Evolutionary conservation across 2,329 filamentous ascomycete species (phyloP).

Genomic region (Chaetomium strumarium): DNA sequence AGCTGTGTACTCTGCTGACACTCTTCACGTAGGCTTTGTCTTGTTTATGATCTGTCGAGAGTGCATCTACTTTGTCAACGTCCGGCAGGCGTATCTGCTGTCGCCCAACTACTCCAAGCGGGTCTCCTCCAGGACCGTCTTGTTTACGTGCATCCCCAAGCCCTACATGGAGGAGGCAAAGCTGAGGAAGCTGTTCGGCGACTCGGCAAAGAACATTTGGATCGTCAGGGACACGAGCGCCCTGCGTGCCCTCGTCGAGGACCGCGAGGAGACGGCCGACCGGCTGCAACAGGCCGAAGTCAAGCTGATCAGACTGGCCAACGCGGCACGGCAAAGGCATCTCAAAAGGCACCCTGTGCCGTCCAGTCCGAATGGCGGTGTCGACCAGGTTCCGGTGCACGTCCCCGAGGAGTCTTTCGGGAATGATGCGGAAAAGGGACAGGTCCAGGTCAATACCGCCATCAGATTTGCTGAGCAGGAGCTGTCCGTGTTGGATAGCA

Average conservation of each 20-base stretch:
- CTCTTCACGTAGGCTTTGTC: slow-evolving; percentile 56
- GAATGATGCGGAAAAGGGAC: slow-evolving; percentile 20
- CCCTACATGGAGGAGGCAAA: slow-evolving; percentile 69
- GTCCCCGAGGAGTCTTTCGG: slow-evolving; percentile 3
- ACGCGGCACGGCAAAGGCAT: slow-evolving; percentile 52
- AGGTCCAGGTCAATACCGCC: slow-evolving; percentile 6
- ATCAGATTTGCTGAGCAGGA: slow-evolving; percentile 16
- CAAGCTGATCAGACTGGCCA: slow-evolving; percentile 69
- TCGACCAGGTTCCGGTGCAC: background rate
- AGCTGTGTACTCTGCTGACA: background rate
- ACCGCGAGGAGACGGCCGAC: slow-evolving; percentile 68
- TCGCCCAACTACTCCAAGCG: slow-evolving; percentile 76
- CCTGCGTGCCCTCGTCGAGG: slow-evolving; percentile 70
- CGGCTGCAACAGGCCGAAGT: slow-evolving; percentile 81
- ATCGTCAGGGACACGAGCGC: slow-evolving; percentile 67
- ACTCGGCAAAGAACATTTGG: slow-evolving; percentile 78
- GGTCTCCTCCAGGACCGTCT: slow-evolving; percentile 82
- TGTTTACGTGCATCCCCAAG: slow-evolving; percentile 82
- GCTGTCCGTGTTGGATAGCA: slow-evolving; percentile 18
- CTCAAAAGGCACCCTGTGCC: slow-evolving; percentile 23
- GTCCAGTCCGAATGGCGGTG: background rate
- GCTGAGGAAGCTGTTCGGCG: slow-evolving; percentile 70
- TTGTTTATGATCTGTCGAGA: slow-evolving; percentile 87
- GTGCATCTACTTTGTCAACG: slow-evolving; percentile 85
- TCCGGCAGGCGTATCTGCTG: slow-evolving; percentile 89